Conservation (phyloP, 768 basidiomycete species). For the Tremella mesenterica region DNA sequence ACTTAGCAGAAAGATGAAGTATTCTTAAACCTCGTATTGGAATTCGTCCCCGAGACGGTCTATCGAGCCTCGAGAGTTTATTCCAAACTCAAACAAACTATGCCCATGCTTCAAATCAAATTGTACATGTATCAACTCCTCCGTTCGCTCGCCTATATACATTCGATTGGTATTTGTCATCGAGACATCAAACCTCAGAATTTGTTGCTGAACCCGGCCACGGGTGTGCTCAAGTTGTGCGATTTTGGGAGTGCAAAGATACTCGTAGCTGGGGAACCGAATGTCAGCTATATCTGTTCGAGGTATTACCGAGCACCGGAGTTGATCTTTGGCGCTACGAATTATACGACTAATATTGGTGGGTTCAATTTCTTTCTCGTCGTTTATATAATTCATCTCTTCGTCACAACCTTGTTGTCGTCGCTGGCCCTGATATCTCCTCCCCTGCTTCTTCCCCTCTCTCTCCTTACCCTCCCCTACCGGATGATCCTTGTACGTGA, state of each 20-base stretch:
- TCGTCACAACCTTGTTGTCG: too few relatives aligned
- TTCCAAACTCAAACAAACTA: constrained; percentile 98
- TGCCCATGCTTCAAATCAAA: constrained; percentile 99
- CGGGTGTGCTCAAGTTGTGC: constrained; percentile 93
- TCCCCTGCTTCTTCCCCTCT: too few relatives aligned
- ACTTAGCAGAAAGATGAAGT: constrained; percentile 91
- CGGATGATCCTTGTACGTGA: too few relatives aligned
- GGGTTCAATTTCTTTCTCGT: constrained; percentile 44
- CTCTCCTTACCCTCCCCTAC: too few relatives aligned
- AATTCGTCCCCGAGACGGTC: constrained; percentile 99
- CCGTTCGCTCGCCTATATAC: constrained; percentile 96
- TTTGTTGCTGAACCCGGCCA: constrained; percentile 88
- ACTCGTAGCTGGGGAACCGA: constrained; percentile 92
- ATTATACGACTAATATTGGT: constrained; percentile 99
- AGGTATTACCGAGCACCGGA: constrained; percentile 98
- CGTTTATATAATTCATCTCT: too few relatives aligned
- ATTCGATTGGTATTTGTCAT: constrained; percentile 98
- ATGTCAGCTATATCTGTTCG: constrained; percentile 99
- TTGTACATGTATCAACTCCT: constrained; percentile 95
- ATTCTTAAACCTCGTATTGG: constrained; percentile 96
- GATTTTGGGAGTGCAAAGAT: constrained; percentile 99
- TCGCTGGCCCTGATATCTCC: constrained; percentile 1
- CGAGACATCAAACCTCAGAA: constrained; percentile 99
- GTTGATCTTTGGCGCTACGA: constrained; percentile 98
- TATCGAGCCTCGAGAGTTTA: constrained; percentile 98